Evolutionary conservation across 352 stramenopile genomes (phyloP), one percentile per base, ranked within the genome.

Genomic region (Thraustochytrium striatum): DNA sequence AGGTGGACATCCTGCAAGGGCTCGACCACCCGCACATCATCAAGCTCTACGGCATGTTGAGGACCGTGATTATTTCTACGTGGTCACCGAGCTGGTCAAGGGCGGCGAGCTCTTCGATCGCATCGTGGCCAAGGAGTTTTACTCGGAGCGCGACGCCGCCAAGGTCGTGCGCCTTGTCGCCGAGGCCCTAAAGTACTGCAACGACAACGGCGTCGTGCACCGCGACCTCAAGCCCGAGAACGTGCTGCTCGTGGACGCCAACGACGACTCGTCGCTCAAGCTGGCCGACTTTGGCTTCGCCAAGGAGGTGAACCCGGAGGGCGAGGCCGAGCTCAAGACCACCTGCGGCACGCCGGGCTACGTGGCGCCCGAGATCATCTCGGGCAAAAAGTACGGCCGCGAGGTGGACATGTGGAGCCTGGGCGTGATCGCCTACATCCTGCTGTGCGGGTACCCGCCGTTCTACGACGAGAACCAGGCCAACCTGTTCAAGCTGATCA

Each of bases 101-200:
- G 91, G 91, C 50, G 91, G 95, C 7, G 94, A 98, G 79, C 86
- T 98, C 0, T 99, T 98, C 86, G 93, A 98, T 72, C 87, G 93
- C 41, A 88, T 99, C 7, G 90, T 96, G 0, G 90, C 96, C 72
- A 90, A 93, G 33, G 94, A 95, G 61, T 92, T 88, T 58, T 98
- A 98, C 86, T 97, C 88, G 3, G 96, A 99, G 83, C 91, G 94
- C 57, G 92, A 98, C 83, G 94, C 94, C 3, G 85, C 94, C 25
- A 86, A 91, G 50, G 85, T 98, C 8, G 91, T 96, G 61, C 86
- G 86, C 7, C 95, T 91, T 52, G 85, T 99, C 13, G 88, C 96
- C 7, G 84, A 93, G 73, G 93, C 92, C 2, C 90, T 98, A 41
- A 83, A 87, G 28, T 96, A 97, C 75, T 89, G 97, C 35, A 94